phyloP scores from a whole-genome alignment of 176 grass and related monocot species.

The Rhynchospora breviuscula region DNA sequence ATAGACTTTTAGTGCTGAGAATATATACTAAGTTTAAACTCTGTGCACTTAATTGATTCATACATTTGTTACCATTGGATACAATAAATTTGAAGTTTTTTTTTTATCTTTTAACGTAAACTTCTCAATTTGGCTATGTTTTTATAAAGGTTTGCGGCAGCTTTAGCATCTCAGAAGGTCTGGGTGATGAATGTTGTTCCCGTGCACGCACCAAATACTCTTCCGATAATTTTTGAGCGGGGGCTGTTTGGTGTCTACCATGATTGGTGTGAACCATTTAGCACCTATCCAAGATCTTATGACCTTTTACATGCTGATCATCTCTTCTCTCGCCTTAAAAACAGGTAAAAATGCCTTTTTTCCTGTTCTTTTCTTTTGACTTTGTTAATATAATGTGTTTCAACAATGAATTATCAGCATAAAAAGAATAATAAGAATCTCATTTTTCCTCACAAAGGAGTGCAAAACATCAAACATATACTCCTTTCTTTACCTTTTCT shows the following conservation, averaged over 20 bases:
- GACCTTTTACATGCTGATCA: conserved; percentile 90
- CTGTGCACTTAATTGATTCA: neutral
- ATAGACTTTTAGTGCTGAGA: neutral
- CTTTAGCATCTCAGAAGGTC: conserved; percentile 65
- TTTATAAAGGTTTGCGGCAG: conserved; percentile 74
- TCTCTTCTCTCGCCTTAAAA: conserved; percentile 84
- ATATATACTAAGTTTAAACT: neutral
- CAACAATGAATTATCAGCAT: neutral
- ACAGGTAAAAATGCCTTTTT: conserved; percentile 40
- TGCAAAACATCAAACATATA: neutral
- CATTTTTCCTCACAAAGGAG: neutral
- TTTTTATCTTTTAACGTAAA: conserved; percentile 10
- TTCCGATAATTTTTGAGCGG: conserved; percentile 81
- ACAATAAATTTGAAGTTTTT: neutral
- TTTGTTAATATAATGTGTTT: neutral
- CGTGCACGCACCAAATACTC: conserved; percentile 66
- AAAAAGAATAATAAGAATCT: conserved; percentile 1
- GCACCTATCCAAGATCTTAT: conserved; percentile 90
- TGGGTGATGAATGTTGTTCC: conserved; percentile 98
- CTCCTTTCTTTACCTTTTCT: neutral
- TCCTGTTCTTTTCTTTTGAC: neutral
- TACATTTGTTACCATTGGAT: no score
- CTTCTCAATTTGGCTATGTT: conserved; percentile 23
- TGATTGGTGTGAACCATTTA: conserved; percentile 97
- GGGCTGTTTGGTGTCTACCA: conserved; percentile 83